Base-by-base conservation (phyloP, 148 eudicot genomes). In the Amaranthus hypochondriacus region DNA sequence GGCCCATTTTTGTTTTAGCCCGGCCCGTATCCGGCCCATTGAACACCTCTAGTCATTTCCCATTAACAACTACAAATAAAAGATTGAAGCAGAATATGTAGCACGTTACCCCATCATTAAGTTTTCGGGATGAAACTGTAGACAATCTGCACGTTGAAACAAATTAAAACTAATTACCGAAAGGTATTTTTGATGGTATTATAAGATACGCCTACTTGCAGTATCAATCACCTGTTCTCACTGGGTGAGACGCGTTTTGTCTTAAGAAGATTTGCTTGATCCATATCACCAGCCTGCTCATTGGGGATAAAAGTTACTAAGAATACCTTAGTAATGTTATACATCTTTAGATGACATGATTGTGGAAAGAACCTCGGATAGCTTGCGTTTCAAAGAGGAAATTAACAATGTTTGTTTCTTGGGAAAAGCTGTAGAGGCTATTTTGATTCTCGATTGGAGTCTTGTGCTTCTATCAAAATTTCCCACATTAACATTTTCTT, bases 371-470 rank as follows among this genome's bases (percentile, higher is more conserved):
- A 85, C 97, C 90, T 89, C 86, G 56, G 78, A 67, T 47, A 80
- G 44, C 80, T 87, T 92, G 75, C 97, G 80, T 84, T 92, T 92
- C 80, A 86, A 75, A 66, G 88, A 84, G 42, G 87, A 82, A 48
- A 80, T 73, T 48, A 79, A 65, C 58, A 79, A 75, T 73, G 74
- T 73, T 80, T 79, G 87, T 56, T 80, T 82, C 80, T 61, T 84
- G 11, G 71, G 56, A 55, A 52, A 12, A 71, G 75, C 49, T 66
- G 81, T 67, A 63, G 73, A 66, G 50, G 48, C 73, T 59, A 50
- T 68, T 73, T 68, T 83, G 61, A 69, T 66, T 39, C 43, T 74
- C 48, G 67, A 76, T 66, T 76, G 71, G 54, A 60, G 69, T 56
- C 57, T 73, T 53, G 44, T 18, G 44, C 44, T 72, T 67, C 68